These are phyloP conservation scores for Pythium brachiatum DNA, from an alignment of 352 stramenopile genomes.

Conservation along the genomic window DNA sequence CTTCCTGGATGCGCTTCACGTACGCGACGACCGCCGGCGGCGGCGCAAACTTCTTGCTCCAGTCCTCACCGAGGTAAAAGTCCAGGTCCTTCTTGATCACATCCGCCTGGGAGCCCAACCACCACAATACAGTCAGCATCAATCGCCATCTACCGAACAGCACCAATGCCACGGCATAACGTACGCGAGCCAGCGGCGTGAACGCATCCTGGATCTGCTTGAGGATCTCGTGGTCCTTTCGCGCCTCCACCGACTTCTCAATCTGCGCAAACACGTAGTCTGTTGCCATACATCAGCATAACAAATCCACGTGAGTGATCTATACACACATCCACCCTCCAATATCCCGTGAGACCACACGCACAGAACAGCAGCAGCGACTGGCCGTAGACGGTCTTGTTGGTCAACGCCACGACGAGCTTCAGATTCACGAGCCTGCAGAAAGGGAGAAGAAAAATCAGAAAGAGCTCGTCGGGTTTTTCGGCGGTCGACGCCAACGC, in stretches of 20 bases:
- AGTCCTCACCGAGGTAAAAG: constrained; percentile 61
- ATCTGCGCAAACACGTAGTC: constrained; percentile 70
- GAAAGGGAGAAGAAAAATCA: not conserved
- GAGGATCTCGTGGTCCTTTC: constrained; percentile 47
- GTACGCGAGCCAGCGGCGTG: constrained; percentile 42
- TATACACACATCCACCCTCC: not conserved
- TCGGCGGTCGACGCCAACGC: not conserved
- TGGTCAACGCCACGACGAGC: constrained; percentile 60
- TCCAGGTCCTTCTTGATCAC: constrained; percentile 57
- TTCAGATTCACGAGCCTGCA: constrained; percentile 65
- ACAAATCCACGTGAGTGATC: not conserved
- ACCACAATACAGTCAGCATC: not conserved
- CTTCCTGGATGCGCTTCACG: constrained; percentile 51
- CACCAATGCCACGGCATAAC: not conserved
- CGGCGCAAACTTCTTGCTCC: constrained; percentile 50
- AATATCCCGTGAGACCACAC: constrained; percentile 14
- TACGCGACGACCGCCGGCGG: constrained; percentile 51
- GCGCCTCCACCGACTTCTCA: constrained; percentile 42
- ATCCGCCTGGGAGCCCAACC: constrained; percentile 36
- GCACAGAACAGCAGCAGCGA: constrained; percentile 69
- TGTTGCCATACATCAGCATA: no score
- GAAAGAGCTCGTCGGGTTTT: not conserved
- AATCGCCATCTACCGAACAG: not conserved
- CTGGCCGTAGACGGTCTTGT: constrained; percentile 63
- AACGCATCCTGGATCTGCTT: constrained; percentile 41